Base-by-base conservation (phyloP, 306 rosid species). In the Benincasa hispida region DNA sequence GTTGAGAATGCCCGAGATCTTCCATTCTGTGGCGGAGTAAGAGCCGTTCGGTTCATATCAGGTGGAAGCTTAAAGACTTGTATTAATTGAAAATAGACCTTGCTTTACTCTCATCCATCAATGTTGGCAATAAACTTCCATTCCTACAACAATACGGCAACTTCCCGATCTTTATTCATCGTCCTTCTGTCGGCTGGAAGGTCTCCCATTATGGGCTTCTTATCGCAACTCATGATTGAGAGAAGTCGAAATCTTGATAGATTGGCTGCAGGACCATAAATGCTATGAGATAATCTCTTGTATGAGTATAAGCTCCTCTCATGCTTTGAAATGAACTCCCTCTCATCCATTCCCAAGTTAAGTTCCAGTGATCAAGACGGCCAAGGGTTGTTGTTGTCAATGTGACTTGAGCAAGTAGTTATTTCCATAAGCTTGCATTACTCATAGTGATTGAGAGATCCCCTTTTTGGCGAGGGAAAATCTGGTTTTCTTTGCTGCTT, bases 31-130 rank as follows among this genome's bases (percentile, higher is more conserved):
- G 92, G 93, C 3, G 96, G 91, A 78, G 0, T 77, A 9, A 91
- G 68, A 0, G 86, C 54, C 0, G 86, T 82, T 70, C 79, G 75
- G 37, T 85, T 84, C 84, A 81, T 10, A 72, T 90, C 91, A 3
- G 96, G 96, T n/a, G 93, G 90, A 3, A 78, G 5, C 79, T 91
- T 91, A 60, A 61, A 87, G 25, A 91, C 96, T 61, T 87, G 89
- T 72, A n/a, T n/a, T n/a, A 91, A 22, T 15, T 81, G 88, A 19
- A 89, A 34, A 72, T 39, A 0, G 89, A 66, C 56, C 74, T 86
- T 48, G 91, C 73, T 72, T 82, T 76, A 48, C 77, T 80, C 42
- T 34, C 14, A 68, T 91, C 89, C 91, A 91, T 84, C 5, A 76
- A 0, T 18, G 79, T n/a, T 6, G 92, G 88, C 77, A 89, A 78